A percentile compares a stretch with the other conserved stretches of the same genome.
phyloP scores from a whole-genome alignment of 441 rosid genomes.

The Gossypium davidsonii region DNA sequence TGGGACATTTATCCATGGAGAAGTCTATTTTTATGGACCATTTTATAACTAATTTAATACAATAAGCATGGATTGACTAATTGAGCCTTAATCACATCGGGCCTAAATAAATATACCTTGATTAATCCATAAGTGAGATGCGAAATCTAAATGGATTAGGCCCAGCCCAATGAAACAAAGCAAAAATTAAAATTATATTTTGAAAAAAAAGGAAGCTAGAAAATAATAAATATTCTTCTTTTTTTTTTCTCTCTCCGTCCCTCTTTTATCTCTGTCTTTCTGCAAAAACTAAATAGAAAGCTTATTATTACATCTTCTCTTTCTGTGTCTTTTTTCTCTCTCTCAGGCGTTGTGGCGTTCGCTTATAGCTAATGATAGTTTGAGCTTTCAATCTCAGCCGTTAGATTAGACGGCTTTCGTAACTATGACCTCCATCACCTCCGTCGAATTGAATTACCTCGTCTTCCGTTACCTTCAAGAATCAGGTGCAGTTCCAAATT shows the following conservation, averaged over 20 bases:
- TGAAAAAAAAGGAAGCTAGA: neutral
- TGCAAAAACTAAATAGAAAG: neutral
- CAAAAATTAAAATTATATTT: neutral
- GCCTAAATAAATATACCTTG: too few species aligned
- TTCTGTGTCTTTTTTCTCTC: neutral
- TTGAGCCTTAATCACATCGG: too few species aligned
- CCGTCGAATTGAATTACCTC: conserved; percentile 79
- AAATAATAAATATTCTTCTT: neutral
- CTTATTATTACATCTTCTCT: neutral
- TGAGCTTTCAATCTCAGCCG: neutral
- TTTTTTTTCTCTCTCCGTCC: neutral
- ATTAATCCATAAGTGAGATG: too few species aligned
- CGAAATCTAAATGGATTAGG: neutral
- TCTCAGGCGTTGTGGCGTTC: neutral
- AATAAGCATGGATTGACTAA: too few species aligned
- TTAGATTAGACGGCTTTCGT: conserved; percentile 15
- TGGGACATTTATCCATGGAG: too few species aligned
- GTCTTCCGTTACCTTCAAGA: conserved; percentile 94
- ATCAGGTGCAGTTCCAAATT: conserved; percentile 44
- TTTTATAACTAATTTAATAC: too few species aligned
- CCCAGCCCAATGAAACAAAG: neutral
- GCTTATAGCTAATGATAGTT: neutral
- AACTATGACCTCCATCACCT: conserved; percentile 67
- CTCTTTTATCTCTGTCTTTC: neutral
- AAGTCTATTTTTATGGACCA: too few species aligned